Evolutionary conservation across 495 filamentous ascomycete genomes (phyloP).

Genomic region (Penicillium canariense): DNA sequence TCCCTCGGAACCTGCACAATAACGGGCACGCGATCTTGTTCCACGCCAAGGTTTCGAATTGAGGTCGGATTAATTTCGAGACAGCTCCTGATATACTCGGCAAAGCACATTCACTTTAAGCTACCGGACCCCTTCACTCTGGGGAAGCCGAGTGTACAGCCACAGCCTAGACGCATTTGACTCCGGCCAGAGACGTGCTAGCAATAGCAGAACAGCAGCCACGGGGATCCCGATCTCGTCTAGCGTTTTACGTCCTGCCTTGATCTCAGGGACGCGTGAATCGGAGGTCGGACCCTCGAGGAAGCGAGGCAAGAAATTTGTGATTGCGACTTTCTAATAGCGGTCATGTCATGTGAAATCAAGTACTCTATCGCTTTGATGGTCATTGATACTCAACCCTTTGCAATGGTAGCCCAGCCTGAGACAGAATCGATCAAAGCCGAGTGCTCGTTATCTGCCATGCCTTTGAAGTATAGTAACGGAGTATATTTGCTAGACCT

Average conservation of each 20-base stretch:
- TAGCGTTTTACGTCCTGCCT: not conserved
- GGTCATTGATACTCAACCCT: not conserved
- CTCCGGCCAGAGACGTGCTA: not conserved
- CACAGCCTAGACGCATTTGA: conserved; percentile 5
- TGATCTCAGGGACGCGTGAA: not conserved
- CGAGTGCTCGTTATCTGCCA: too few species aligned
- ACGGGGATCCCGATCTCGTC: not conserved
- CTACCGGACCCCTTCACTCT: not conserved
- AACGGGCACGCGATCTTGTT: not conserved
- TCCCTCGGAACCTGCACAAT: not conserved
- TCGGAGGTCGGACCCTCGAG: not conserved
- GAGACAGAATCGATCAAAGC: not conserved
- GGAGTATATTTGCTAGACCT: too few species aligned
- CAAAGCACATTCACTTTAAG: not conserved
- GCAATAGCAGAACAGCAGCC: not conserved
- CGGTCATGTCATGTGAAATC: not conserved
- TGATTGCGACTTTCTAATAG: not conserved
- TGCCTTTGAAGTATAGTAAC: not conserved
- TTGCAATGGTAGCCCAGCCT: not conserved
- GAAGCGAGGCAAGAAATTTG: not conserved
- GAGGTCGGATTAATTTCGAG: not conserved
- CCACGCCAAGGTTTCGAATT: not conserved
- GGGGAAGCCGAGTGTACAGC: conserved; percentile 7
- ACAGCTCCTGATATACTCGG: not conserved
- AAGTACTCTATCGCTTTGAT: not conserved